Conservation (phyloP, 768 basidiomycete genomes). For the Auricularia auricula-judae region DNA sequence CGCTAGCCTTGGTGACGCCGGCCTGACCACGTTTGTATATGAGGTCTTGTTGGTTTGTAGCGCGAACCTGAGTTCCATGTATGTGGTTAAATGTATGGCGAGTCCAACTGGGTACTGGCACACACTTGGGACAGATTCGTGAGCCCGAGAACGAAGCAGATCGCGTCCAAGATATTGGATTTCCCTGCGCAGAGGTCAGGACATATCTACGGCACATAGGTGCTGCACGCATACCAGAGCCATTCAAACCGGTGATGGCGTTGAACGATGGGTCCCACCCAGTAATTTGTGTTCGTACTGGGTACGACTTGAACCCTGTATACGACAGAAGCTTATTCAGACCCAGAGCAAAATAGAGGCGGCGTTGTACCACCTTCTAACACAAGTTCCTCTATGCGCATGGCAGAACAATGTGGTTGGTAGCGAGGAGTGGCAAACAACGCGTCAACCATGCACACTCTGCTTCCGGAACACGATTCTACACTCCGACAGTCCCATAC, state of each 20-base stretch:
- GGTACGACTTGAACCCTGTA: constrained; percentile 94
- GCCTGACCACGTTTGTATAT: constrained; percentile 99
- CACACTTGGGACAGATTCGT: constrained; percentile 90
- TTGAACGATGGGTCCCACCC: constrained; percentile 99
- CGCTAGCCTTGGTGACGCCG: constrained; percentile 91
- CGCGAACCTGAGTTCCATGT: constrained; percentile 58
- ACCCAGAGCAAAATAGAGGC: not conserved
- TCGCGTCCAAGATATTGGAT: constrained; percentile 98
- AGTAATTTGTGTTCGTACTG: constrained; percentile 87
- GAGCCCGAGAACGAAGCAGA: constrained; percentile 96
- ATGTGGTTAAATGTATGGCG: not conserved
- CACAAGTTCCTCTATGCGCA: constrained; percentile 93
- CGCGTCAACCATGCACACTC: not conserved
- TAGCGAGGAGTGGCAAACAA: not conserved
- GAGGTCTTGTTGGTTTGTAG: constrained; percentile 90
- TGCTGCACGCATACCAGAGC: constrained; percentile 10
- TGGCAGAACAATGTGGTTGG: constrained; percentile 17
- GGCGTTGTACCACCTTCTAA: constrained; percentile 54
- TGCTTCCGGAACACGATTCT: not conserved
- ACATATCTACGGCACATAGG: too few relatives aligned
- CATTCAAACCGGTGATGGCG: constrained; percentile 77
- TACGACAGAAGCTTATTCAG: too few relatives aligned
- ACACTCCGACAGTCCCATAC: not conserved
- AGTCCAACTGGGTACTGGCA: not conserved
- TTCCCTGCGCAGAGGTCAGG: constrained; percentile 54